A percentile compares a stretch with the other conserved stretches of the same genome.
Evolutionary conservation across 768 basidiomycete species (phyloP).

Genomic region (Terana coerulea): DNA sequence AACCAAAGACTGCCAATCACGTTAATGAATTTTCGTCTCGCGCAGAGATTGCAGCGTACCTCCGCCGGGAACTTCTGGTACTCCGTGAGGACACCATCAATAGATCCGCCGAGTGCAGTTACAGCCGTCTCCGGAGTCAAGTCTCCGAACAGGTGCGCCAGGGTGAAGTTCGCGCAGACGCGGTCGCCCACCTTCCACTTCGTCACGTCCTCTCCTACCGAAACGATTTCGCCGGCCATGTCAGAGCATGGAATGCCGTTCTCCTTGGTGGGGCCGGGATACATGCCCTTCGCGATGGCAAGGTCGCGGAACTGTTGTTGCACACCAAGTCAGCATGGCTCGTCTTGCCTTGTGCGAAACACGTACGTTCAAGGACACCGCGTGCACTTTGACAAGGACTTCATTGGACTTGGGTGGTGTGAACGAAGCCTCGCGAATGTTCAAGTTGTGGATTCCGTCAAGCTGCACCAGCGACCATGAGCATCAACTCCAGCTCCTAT

Average conservation of each 20-base stretch:
- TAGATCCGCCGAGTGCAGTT: constrained; percentile 42
- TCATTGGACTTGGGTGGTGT: constrained; percentile 39
- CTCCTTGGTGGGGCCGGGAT: background rate
- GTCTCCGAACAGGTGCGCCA: constrained; percentile 47
- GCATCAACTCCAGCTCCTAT: background rate
- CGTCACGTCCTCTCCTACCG: constrained; percentile 36
- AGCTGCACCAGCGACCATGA: constrained; percentile 21
- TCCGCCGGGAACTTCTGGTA: constrained; percentile 48
- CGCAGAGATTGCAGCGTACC: constrained; percentile 23
- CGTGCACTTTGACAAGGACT: constrained; percentile 53
- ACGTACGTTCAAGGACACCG: constrained; percentile 47
- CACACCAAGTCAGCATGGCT: background rate
- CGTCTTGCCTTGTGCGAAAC: too few species aligned
- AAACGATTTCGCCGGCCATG: constrained; percentile 54
- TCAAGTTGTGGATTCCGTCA: constrained; percentile 26
- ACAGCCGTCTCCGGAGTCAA: constrained; percentile 29
- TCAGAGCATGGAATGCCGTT: constrained; percentile 36
- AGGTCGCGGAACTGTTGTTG: constrained; percentile 37
- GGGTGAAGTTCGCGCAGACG: constrained; percentile 50
- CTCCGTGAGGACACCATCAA: constrained; percentile 51
- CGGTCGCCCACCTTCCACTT: constrained; percentile 54
- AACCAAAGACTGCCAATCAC: constrained; percentile 2
- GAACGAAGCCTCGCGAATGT: constrained; percentile 19
- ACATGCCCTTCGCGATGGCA: background rate
- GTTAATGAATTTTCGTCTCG: background rate